A percentile compares a stretch with the other conserved stretches of the same genome.
Conservation (phyloP, 2,329 filamentous ascomycete genomes). For the Fusarium goolgardi region DNA sequence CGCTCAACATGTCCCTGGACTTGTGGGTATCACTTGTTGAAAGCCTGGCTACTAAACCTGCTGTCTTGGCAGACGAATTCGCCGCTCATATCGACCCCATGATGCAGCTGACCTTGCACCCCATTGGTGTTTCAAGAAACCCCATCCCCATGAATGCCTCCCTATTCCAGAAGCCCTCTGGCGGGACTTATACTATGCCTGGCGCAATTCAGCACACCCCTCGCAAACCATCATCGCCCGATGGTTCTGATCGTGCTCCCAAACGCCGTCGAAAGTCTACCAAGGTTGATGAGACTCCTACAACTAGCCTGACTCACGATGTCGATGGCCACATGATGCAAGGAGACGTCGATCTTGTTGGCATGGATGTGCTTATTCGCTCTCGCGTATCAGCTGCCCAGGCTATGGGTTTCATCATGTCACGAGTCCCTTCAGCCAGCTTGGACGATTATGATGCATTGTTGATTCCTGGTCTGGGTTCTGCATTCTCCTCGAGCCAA, state of each 20-base stretch:
- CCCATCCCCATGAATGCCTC: conserved; percentile 91
- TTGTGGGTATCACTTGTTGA: conserved; percentile 85
- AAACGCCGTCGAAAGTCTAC: conserved; percentile 86
- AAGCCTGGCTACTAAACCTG: conserved; percentile 72
- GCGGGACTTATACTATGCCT: conserved; percentile 76
- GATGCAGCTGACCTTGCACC: conserved; percentile 85
- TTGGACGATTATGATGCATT: conserved; percentile 73
- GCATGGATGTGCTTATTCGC: conserved; percentile 86
- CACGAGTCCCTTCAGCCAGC: conserved; percentile 73
- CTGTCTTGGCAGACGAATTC: conserved; percentile 78
- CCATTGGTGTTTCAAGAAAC: conserved; percentile 90
- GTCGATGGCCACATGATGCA: conserved; percentile 98
- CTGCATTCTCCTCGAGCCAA: conserved; percentile 85
- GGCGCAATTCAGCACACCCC: conserved; percentile 58
- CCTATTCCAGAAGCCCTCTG: conserved; percentile 93
- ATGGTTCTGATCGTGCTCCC: conserved; percentile 70
- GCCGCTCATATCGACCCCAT: conserved; percentile 80
- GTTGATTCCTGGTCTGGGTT: conserved; percentile 74
- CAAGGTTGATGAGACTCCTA: conserved; percentile 77
- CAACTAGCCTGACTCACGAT: conserved; percentile 82
- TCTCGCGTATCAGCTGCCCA: conserved; percentile 88
- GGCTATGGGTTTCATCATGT: conserved; percentile 87
- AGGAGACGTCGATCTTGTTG: conserved; percentile 94
- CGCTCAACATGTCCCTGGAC: conserved; percentile 84
- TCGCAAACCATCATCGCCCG: conserved; percentile 63